phyloP scores from a whole-genome alignment of 768 basidiomycete species.

The Mycena filopes region DNA sequence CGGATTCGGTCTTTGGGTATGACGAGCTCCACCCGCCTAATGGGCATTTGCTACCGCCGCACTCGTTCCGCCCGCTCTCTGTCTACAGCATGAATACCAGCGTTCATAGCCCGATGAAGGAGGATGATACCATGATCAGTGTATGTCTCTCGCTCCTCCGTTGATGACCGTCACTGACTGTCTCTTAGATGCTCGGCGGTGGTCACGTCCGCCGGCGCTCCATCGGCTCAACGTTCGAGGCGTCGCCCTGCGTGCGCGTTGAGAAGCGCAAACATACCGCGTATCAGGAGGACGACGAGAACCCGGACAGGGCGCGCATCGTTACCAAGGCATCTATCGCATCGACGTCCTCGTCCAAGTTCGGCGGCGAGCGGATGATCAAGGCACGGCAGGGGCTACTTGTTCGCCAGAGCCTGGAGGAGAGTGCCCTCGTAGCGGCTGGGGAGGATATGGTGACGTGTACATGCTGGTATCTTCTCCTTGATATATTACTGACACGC shows the following conservation, averaged over 20 bases:
- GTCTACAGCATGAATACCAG: constrained; percentile 62
- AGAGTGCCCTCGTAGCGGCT: constrained; percentile 69
- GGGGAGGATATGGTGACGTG: constrained; percentile 70
- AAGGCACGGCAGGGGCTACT: constrained; percentile 69
- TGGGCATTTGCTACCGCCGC: constrained; percentile 53
- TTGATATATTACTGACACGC: constrained; percentile 26
- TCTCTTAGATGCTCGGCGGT: constrained; percentile 79
- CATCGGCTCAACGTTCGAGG: constrained; percentile 71
- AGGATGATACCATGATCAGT: constrained; percentile 87
- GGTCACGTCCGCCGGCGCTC: constrained; percentile 79
- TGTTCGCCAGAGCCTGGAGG: constrained; percentile 75
- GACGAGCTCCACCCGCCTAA: constrained; percentile 49
- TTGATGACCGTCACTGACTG: constrained; percentile 13
- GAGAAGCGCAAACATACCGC: constrained; percentile 70
- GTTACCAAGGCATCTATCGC: constrained; percentile 75
- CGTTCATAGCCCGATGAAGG: constrained; percentile 61
- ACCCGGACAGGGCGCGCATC: constrained; percentile 59
- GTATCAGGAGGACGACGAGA: constrained; percentile 50
- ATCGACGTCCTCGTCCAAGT: constrained; percentile 69
- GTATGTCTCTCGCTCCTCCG: constrained; percentile 50
- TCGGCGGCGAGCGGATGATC: constrained; percentile 78
- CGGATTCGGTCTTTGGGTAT: constrained; percentile 72
- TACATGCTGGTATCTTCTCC: constrained; percentile 45
- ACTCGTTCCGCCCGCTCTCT: constrained; percentile 73
- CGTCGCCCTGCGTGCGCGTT: constrained; percentile 73